These are phyloP conservation scores for Pontederia crassipes DNA, from an alignment of 176 grass and related monocot genomes.

Conservation along the genomic window DNA sequence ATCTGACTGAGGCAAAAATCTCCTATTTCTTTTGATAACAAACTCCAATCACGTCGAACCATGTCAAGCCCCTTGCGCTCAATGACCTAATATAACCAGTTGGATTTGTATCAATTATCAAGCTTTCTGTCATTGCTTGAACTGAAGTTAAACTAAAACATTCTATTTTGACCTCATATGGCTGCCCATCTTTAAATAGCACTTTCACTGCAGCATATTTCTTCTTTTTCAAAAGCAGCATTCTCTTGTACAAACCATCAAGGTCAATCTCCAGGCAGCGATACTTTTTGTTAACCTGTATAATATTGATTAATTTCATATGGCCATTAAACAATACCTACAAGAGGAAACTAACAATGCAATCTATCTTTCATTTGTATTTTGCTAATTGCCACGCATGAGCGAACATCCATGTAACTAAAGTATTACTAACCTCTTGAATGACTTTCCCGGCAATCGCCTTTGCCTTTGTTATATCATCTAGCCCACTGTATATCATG, in stretches of 20 bases:
- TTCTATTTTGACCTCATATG: conserved; percentile 35
- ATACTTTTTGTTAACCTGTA: conserved; percentile 90
- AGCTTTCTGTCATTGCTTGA: neutral
- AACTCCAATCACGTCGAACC: conserved; percentile 97
- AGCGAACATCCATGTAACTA: neutral
- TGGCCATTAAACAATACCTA: neutral
- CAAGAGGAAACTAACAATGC: too few relatives aligned
- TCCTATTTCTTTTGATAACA: conserved; percentile 81
- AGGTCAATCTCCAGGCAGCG: conserved; percentile 94
- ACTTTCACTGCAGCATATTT: conserved; percentile 97
- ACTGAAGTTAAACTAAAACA: neutral
- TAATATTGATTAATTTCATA: neutral
- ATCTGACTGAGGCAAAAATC: conserved; percentile 92
- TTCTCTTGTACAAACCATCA: conserved; percentile 96
- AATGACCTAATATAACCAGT: conserved; percentile 46
- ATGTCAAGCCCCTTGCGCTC: conserved; percentile 98
- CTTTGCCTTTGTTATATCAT: conserved; percentile 86
- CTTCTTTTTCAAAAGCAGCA: conserved; percentile 99
- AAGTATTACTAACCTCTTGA: conserved; percentile 48
- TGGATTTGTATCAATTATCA: neutral
- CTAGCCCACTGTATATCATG: conserved; percentile 92
- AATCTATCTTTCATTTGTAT: neutral
- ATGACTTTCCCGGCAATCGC: conserved; percentile 89
- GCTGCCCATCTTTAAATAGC: conserved; percentile 39
- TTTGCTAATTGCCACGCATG: neutral